Percentiles rank a stretch among this genome's conserved stretches.
These are phyloP conservation scores for Ceratobasidium sp. DNA, from an alignment of 1,284 basidiomycete species.

Conservation along the genomic window DNA sequence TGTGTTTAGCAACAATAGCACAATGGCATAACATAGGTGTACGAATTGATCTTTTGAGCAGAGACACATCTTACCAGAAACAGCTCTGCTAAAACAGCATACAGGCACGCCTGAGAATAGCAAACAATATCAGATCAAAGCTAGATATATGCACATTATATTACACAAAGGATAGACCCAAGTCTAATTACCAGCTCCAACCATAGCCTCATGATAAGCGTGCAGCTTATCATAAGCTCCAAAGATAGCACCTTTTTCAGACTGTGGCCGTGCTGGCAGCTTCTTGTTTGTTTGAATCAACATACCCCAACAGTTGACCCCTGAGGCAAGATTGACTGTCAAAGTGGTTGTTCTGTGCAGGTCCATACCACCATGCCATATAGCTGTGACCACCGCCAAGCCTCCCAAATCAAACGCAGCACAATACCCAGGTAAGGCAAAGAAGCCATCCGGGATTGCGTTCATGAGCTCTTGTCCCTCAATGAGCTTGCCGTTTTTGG, in stretches of 20 bases:
- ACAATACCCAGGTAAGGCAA: conserved; percentile 11
- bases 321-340: neutral
- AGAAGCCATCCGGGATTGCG: conserved; percentile 5
- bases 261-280: neutral
- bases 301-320: conserved; percentile 15
- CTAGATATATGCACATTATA: no score
- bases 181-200: no score
- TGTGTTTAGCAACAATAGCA: no score
- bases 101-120: no score
- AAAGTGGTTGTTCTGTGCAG: conserved; percentile 9
- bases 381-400: neutral
- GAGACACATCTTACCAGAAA: no score
- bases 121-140: no score
- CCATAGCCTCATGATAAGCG: neutral
- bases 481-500: neutral
- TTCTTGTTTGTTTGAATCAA: conserved; percentile 22
- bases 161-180: no score
- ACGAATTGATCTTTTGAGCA: no score
- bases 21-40: no score
- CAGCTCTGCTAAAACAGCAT: no score
- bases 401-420: conserved; percentile 10
- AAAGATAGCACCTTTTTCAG: neutral
- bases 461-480: neutral
- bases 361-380: conserved; percentile 24
- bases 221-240: neutral